A percentile compares a stretch with the other conserved stretches of the same genome.
These are phyloP conservation scores for Dillenia turbinata DNA, from an alignment of 164 flowering plant species.

Conservation along the genomic window DNA sequence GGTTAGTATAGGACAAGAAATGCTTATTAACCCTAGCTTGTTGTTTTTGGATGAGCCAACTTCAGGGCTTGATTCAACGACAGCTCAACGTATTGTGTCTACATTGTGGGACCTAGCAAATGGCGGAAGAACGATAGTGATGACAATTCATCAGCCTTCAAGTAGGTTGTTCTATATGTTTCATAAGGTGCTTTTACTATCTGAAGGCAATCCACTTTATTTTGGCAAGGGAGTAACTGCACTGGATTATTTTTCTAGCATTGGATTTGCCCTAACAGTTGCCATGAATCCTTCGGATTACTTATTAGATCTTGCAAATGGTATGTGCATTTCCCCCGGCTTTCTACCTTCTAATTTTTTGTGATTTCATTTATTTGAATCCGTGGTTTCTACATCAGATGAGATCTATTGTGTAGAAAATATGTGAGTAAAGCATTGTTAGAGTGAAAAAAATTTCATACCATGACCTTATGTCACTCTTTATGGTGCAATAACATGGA, in stretches of 20 bases:
- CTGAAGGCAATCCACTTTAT: slow-evolving; percentile 62
- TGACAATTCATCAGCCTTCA: slow-evolving; percentile 85
- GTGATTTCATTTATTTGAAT: neutral
- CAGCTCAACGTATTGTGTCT: slow-evolving; percentile 62
- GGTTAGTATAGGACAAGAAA: slow-evolving; percentile 66
- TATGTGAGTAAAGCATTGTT: too few relatives aligned
- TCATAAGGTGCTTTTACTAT: slow-evolving; percentile 57
- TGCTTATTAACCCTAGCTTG: slow-evolving; percentile 72
- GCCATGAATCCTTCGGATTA: slow-evolving; percentile 81
- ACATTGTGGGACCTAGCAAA: slow-evolving; percentile 47
- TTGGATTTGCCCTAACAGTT: slow-evolving; percentile 49
- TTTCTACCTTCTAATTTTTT: neutral
- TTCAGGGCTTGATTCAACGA: slow-evolving; percentile 74
- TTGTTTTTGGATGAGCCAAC: slow-evolving; percentile 81
- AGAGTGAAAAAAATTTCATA: too few relatives aligned
- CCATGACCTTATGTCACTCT: too few relatives aligned
- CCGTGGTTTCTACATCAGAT: neutral
- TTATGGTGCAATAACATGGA: too few relatives aligned
- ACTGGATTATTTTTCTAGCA: slow-evolving; percentile 56
- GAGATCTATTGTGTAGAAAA: too few relatives aligned
- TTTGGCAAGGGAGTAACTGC: slow-evolving; percentile 56
- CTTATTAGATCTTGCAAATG: slow-evolving; percentile 79
- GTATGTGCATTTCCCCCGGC: slow-evolving; percentile 26
- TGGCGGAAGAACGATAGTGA: slow-evolving; percentile 58
- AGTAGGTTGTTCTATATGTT: slow-evolving; percentile 74